Base-by-base conservation (phyloP, 2,329 filamentous ascomycete genomes). In the Sclerotinia minor region DNA sequence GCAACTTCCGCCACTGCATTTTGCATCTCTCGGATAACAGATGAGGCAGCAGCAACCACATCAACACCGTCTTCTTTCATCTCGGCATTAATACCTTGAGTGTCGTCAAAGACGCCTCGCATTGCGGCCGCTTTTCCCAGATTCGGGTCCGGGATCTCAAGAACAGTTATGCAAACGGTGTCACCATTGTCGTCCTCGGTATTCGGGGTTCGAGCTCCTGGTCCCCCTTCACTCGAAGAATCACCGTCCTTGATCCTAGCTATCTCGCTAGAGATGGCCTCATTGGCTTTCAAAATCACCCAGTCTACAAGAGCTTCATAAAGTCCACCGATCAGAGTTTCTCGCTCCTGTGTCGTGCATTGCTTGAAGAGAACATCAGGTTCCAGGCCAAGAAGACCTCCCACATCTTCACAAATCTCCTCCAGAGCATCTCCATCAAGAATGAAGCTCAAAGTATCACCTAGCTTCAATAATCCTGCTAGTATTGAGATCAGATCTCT, bases 221-320 rank as follows among this genome's bases (percentile, higher is more conserved):
- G 84, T 15, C 85, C 81, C 68, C 83, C 92, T 65, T 89, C 89
- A 29, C 84, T 84, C 0, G 89, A 91, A 59, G 89, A 89, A 57
- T 89, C 88, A 0, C 87, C 86, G 49, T 89, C 86, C 63, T 84
- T 84, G 67, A 88, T 86, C 32, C 84, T 84, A 26, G 84, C 82
- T 77, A 98, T 87, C 73, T 97, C 92, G 4, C 83, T 83, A 0
- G 87, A 84, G 75, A 99, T 97, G 15, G 94, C 86, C 45, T 89
- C 86, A 74, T 99, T 99, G 67, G 94, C 94, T 76, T 94, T 95
- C 67, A 84, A 81, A 69, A 99, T 90, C 19, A 99, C 91, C 91
- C 93, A 98, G 77, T 98, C 95, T 0, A 99, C 93, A 35, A 98
- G 82, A 17, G 94, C 89, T 79, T 99, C 95, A 75, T 99, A 99